Conservation (phyloP, 2,329 filamentous ascomycete genomes). For the Penicillium occitanis region DNA sequence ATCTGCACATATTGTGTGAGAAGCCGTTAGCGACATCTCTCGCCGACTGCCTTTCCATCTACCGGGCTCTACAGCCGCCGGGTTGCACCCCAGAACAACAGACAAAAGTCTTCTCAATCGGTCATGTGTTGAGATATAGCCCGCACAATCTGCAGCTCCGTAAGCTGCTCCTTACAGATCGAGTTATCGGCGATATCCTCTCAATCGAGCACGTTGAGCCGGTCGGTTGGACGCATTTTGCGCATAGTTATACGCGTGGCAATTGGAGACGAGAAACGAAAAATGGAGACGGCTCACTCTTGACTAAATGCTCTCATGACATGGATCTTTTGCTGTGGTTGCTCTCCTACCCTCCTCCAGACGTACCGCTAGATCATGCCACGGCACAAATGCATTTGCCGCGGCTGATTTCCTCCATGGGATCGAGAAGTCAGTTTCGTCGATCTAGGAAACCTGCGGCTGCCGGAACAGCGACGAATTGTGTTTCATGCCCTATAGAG, state of each 20-base stretch:
- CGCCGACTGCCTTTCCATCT: conserved; percentile 76
- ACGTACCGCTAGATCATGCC: background rate
- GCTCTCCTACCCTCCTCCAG: background rate
- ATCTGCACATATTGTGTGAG: conserved; percentile 83
- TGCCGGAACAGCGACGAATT: background rate
- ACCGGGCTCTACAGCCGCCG: conserved; percentile 31
- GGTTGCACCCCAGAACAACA: background rate
- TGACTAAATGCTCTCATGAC: conserved; percentile 74
- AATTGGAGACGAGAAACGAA: conserved; percentile 84
- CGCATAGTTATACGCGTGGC: conserved; percentile 85
- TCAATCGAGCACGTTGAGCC: conserved; percentile 91
- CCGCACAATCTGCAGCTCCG: background rate
- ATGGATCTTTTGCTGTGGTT: background rate
- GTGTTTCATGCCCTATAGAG: background rate
- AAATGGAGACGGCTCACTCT: conserved; percentile 68
- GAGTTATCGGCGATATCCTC: conserved; percentile 70
- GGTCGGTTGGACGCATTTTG: conserved; percentile 93
- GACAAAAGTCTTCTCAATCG: conserved; percentile 74
- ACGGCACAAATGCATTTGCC: background rate
- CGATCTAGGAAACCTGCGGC: background rate
- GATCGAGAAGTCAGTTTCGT: background rate
- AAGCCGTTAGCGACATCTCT: conserved; percentile 85
- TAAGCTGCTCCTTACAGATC: background rate
- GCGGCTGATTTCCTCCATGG: background rate
- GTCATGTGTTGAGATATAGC: conserved; percentile 84